Conservation (phyloP, 352 stramenopile species). For the Globisporangium irregulare region DNA sequence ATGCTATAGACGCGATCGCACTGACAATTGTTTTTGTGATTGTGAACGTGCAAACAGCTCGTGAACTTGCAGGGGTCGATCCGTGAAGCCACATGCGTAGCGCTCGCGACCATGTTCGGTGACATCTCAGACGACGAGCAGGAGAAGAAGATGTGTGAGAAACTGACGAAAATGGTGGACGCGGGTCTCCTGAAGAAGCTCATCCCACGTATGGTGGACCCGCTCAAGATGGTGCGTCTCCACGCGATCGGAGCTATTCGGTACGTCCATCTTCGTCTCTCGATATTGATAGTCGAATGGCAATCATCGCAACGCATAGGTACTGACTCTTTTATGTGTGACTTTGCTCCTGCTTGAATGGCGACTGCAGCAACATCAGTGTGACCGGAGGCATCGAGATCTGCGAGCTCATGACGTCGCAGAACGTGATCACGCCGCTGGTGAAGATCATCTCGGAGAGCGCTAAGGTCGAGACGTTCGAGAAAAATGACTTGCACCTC, state of each 20-base stretch:
- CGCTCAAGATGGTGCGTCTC: slow-evolving; percentile 81
- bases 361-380: slow-evolving; percentile 66
- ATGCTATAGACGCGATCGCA: background rate
- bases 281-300: background rate
- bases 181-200: slow-evolving; percentile 77
- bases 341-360: background rate
- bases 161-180: slow-evolving; percentile 77
- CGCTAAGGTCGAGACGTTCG: slow-evolving; percentile 46
- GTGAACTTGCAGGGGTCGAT: slow-evolving; percentile 75
- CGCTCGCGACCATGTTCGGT: slow-evolving; percentile 80
- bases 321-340: background rate
- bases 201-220: slow-evolving; percentile 80
- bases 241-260: slow-evolving; percentile 75
- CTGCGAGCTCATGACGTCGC: slow-evolving; percentile 74
- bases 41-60: slow-evolving; percentile 27
- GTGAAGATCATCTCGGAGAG: slow-evolving; percentile 69
- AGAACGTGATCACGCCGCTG: slow-evolving; percentile 76
- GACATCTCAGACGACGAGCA: slow-evolving; percentile 57
- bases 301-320: background rate
- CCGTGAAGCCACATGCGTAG: slow-evolving; percentile 83
- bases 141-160: slow-evolving; percentile 53
- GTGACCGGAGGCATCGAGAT: slow-evolving; percentile 81
- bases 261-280: slow-evolving; percentile 4
- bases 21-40: slow-evolving; percentile 2
- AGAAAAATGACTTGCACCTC: slow-evolving; percentile 60